phyloP scores from a whole-genome alignment of 2,329 filamentous ascomycete genomes.

The Bisporella sp. region DNA sequence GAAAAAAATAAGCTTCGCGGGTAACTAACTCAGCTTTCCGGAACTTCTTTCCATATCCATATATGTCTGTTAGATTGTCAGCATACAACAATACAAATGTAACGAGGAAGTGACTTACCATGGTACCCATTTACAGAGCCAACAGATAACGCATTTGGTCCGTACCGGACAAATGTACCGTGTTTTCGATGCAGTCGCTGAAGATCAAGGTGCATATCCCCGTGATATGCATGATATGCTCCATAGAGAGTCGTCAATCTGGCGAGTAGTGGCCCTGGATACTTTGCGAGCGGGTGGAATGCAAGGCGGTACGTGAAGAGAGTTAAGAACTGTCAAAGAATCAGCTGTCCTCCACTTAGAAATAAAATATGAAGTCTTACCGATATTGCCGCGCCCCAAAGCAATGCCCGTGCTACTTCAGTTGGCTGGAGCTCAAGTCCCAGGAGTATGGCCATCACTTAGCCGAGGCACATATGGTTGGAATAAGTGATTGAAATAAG shows the following conservation, averaged over 20 bases:
- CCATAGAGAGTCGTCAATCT: conserved; percentile 27
- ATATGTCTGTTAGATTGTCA: conserved; percentile 48
- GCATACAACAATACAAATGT: conserved; percentile 70
- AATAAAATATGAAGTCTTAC: too few relatives aligned
- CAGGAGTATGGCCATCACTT: too few relatives aligned
- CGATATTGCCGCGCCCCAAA: too few relatives aligned
- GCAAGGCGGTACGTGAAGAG: too few relatives aligned
- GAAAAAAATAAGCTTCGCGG: conserved; percentile 58
- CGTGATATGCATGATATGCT: conserved; percentile 30
- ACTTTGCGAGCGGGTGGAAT: conserved; percentile 28
- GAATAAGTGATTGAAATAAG: too few relatives aligned
- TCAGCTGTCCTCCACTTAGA: too few relatives aligned
- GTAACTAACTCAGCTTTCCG: conserved; percentile 56
- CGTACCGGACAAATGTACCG: conserved; percentile 17
- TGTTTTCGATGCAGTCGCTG: conserved; percentile 29
- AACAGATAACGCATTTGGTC: neutral
- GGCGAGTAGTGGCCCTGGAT: conserved; percentile 30
- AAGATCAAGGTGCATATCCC: conserved; percentile 30
- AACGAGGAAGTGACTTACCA: conserved; percentile 72
- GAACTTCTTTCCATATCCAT: conserved; percentile 57
- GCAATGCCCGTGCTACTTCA: too few relatives aligned
- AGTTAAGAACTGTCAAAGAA: too few relatives aligned
- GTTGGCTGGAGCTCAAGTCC: too few relatives aligned
- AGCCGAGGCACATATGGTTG: too few relatives aligned
- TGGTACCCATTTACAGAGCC: conserved; percentile 35